Evolutionary conservation across 176 grass and related monocot species (phyloP).

Genomic region (Neostapfia colusana): DNA sequence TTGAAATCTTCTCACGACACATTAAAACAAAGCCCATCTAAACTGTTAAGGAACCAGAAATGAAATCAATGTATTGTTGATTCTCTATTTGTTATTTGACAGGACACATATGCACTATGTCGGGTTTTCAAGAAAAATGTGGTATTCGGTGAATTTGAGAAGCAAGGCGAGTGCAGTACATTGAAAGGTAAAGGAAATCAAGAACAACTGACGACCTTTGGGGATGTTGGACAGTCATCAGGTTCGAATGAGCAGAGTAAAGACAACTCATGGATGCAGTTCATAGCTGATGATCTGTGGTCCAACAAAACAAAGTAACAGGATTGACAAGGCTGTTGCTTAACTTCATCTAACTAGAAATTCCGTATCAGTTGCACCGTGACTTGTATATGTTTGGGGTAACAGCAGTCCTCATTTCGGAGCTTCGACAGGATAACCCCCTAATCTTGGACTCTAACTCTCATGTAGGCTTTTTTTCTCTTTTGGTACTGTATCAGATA

Average conservation of each 20-base stretch:
- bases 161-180: constrained; percentile 62
- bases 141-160: constrained; percentile 51
- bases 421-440: constrained; percentile 37
- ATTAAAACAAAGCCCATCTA: constrained; percentile 1
- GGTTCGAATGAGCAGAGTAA: constrained; percentile 68
- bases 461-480: constrained; percentile 31
- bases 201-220: constrained; percentile 31
- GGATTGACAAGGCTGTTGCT: constrained; percentile 16
- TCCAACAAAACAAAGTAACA: constrained; percentile 61
- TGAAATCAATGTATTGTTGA: constrained; percentile 8
- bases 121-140: constrained; percentile 99
- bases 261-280: constrained; percentile 98
- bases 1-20: constrained; percentile 11
- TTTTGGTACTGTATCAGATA: constrained; percentile 38
- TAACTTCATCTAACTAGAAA: constrained; percentile 48
- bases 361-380: constrained; percentile 18
- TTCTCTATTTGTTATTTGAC: constrained; percentile 32
- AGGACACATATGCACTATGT: constrained; percentile 90
- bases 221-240: constrained; percentile 56
- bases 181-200: constrained; percentile 55
- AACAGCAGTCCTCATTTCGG: constrained; percentile 28
- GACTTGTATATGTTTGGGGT: constrained; percentile 44
- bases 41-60: constrained; percentile 10
- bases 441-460: constrained; percentile 42
- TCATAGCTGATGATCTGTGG: constrained; percentile 86